Percentiles rank a stretch among this genome's conserved stretches.
Evolutionary conservation across 495 filamentous ascomycete species (phyloP).

Genomic region (Tuber calosporum): DNA sequence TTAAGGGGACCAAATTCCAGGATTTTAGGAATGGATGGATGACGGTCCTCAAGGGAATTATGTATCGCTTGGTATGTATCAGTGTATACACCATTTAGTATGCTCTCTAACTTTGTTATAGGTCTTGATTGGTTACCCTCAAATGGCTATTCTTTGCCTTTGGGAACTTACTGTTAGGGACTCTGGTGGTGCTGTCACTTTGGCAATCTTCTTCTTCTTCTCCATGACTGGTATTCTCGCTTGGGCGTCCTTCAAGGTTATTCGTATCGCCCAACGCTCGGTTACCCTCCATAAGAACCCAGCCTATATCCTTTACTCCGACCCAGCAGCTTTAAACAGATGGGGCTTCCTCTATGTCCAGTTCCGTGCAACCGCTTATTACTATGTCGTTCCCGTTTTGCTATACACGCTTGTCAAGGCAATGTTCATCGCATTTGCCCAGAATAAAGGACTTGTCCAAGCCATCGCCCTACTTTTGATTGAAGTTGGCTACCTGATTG

Average conservation of each 20-base stretch:
- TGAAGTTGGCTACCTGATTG: constrained; percentile 73
- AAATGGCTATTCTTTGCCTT: constrained; percentile 82
- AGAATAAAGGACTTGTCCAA: constrained; percentile 65
- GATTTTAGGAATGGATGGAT: constrained; percentile 87
- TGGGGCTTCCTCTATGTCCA: constrained; percentile 99
- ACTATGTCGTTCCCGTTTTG: constrained; percentile 82
- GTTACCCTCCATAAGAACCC: constrained; percentile 91
- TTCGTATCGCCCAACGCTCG: constrained; percentile 78
- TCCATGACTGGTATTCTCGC: constrained; percentile 70
- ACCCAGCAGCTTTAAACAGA: constrained; percentile 86
- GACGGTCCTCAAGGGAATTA: constrained; percentile 75
- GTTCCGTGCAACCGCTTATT: constrained; percentile 93
- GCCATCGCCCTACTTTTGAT: constrained; percentile 79
- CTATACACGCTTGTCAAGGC: constrained; percentile 75
- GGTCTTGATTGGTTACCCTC: constrained; percentile 86
- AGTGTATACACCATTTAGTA: constrained; percentile 1
- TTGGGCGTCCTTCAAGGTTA: constrained; percentile 86
- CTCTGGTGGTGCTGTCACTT: constrained; percentile 76
- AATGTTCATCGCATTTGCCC: constrained; percentile 83
- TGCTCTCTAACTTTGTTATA: constrained; percentile 28
- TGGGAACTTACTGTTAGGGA: constrained; percentile 89
- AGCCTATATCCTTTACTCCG: constrained; percentile 94
- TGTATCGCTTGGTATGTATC: constrained; percentile 66
- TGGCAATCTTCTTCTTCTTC: constrained; percentile 84
- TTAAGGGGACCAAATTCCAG: constrained; percentile 80